phyloP scores from a whole-genome alignment of 208 protist genomes.

The Blastocrithidia nonstop region DNA sequence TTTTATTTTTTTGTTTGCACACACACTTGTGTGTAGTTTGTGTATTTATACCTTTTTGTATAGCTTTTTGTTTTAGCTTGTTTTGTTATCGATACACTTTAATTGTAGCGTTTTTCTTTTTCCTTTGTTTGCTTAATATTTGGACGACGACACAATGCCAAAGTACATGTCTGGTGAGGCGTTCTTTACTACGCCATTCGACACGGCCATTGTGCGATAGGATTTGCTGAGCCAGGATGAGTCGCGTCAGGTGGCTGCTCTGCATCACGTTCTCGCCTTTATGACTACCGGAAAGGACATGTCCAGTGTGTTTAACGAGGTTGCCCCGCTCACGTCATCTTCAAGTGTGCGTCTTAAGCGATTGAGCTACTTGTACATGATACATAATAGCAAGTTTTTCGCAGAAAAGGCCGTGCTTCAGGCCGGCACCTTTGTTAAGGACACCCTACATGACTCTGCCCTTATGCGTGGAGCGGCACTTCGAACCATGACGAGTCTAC shows the following conservation, averaged over 20 bases:
- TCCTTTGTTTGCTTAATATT: background rate
- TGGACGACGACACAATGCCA: background rate
- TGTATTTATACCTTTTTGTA: background rate
- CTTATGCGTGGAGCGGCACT: conserved; percentile 96
- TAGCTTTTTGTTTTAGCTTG: background rate
- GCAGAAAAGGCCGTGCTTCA: conserved; percentile 95
- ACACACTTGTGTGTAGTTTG: background rate
- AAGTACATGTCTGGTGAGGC: conserved; percentile 15
- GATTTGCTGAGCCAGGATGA: conserved; percentile 80
- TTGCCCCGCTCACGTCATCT: conserved; percentile 92
- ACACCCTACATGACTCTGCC: conserved; percentile 90
- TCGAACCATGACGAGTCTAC: conserved; percentile 97
- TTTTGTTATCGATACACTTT: background rate
- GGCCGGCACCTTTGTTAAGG: conserved; percentile 94
- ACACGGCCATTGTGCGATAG: conserved; percentile 75
- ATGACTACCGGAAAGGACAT: conserved; percentile 99
- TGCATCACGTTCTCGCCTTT: conserved; percentile 95
- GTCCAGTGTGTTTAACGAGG: conserved; percentile 83
- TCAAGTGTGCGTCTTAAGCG: conserved; percentile 96
- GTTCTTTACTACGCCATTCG: conserved; percentile 60
- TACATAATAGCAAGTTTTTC: conserved; percentile 94
- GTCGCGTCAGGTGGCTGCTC: conserved; percentile 83
- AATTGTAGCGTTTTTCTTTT: background rate
- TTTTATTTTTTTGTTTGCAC: too few species aligned
- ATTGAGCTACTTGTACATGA: conserved; percentile 98